Base-by-base conservation (phyloP, 1,139 yeast genomes). In the Saccharomyces hybrid region DNA sequence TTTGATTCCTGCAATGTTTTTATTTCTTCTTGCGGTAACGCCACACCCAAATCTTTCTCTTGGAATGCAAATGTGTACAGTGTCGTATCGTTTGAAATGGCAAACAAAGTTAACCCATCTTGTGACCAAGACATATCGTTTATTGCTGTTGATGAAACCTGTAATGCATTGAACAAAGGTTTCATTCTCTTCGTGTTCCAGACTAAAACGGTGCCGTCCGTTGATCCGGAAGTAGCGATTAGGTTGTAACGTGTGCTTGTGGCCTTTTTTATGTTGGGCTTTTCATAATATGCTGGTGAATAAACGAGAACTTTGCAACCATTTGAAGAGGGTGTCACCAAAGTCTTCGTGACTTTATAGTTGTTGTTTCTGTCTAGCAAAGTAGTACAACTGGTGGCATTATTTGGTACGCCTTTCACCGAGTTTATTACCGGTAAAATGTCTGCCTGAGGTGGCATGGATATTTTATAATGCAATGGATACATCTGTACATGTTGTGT, bases 161-260 rank as follows among this genome's bases (percentile, higher is more conserved):
- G 86, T 47, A 81, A 75, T 13, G 91, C 82, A 2, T 88, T 81
- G 47, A 86, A 75, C 25, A 93, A 65, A 0, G 99, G 99, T 29
- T 86, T 75, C 44, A 83, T 81, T 51, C 82, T 79, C 26, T 83
- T 74, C 0, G 96, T 86, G 65, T 87, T 89, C 99, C 99, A 93
- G 6, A 93, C 78, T 0, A 89, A 87, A 46, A 93, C 71, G 0
- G 91, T 80, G 57, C 84, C 84, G 66, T 90, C 96, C 26, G 56
- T 55, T 5, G 85, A 79, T 0, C 97, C 96, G 0, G 95, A 88
- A 3, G 96, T 84, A 0, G 98, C 98, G 44, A 91, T 71, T 23
- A 91, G 76, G 55, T 85, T 83, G 64, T 76, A 79, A 27, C 74
- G 64, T 49, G 71, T 64, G 50, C 61, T 61, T 8, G 60, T 59